Conservation (phyloP, 495 filamentous ascomycete species). For the Penicillium parvum region DNA sequence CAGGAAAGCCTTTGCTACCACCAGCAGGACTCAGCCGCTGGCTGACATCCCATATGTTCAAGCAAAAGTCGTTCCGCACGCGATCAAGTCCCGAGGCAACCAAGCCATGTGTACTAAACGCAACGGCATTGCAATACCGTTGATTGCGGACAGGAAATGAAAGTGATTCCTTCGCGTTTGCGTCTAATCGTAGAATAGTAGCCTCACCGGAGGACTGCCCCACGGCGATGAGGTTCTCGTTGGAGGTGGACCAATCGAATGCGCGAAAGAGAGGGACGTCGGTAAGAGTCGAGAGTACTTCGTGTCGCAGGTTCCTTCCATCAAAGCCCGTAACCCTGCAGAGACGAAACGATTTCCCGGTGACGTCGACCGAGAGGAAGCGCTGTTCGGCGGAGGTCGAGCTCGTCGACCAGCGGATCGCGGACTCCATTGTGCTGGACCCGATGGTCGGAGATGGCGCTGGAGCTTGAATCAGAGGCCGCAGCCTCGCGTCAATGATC, state of each 20-base stretch:
- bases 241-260: conserved; percentile 89
- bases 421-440: conserved; percentile 53
- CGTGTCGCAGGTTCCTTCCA: conserved; percentile 56
- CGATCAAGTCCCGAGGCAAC: conserved; percentile 86
- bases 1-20: conserved; percentile 42
- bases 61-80: conserved; percentile 85
- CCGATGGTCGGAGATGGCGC: background rate
- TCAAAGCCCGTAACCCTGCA: conserved; percentile 66
- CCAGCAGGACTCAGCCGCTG: conserved; percentile 47
- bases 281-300: conserved; percentile 64
- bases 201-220: conserved; percentile 83
- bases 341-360: conserved; percentile 71
- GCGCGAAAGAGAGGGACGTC: conserved; percentile 84
- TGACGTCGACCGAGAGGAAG: conserved; percentile 83
- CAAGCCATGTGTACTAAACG: conserved; percentile 73
- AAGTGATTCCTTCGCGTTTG: conserved; percentile 55
- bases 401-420: conserved; percentile 86
- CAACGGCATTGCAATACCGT: conserved; percentile 84
- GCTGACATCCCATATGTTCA: conserved; percentile 91
- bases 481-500: conserved; percentile 9
- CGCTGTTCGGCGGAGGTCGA: conserved; percentile 58
- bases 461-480: conserved; percentile 6
- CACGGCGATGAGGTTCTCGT: conserved; percentile 75
- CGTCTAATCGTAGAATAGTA: conserved; percentile 71
- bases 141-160: conserved; percentile 80